Evolutionary conservation across 352 stramenopile species (phyloP).

Genomic region (Globisporangium orthogonon): DNA sequence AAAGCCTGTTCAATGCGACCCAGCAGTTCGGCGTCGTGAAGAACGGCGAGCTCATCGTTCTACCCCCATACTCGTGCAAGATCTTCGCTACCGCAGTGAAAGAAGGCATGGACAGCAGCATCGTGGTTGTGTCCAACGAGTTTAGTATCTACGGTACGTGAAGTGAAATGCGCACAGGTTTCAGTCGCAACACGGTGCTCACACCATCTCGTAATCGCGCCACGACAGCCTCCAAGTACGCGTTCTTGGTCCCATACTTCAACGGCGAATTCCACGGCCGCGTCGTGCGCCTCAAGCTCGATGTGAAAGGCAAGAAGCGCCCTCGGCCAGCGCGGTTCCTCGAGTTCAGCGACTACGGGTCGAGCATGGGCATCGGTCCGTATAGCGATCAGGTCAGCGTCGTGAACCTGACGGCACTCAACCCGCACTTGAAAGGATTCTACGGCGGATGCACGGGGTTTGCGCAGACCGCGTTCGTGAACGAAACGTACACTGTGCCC

Average conservation of each 20-base stretch:
- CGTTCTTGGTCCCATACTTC: conserved; percentile 66
- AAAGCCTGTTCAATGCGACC: conserved; percentile 19
- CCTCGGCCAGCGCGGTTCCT: conserved; percentile 63
- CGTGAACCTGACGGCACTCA: conserved; percentile 45
- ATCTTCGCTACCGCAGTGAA: conserved; percentile 63
- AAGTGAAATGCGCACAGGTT: neutral
- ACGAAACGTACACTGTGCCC: conserved; percentile 55
- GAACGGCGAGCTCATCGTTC: conserved; percentile 39
- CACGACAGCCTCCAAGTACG: conserved; percentile 54
- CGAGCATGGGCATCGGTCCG: conserved; percentile 50
- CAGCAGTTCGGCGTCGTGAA: conserved; percentile 21
- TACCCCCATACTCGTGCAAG: conserved; percentile 52
- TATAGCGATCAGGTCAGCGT: conserved; percentile 51
- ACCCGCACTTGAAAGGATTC: conserved; percentile 50
- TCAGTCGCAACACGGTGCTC: neutral
- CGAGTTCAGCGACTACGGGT: conserved; percentile 79
- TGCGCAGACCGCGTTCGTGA: conserved; percentile 37
- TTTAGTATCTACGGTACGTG: conserved; percentile 56
- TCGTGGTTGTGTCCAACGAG: conserved; percentile 36
- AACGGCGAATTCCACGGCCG: conserved; percentile 60
- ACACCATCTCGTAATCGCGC: neutral
- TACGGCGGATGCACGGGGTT: conserved; percentile 57
- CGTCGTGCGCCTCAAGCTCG: conserved; percentile 58
- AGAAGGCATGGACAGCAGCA: conserved; percentile 46
- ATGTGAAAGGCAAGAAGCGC: conserved; percentile 70